A percentile compares a stretch with the other conserved stretches of the same genome.
These are phyloP conservation scores for Suhomyces chickasaworum DNA, from an alignment of 1,139 yeast genomes.

Conservation along the genomic window DNA sequence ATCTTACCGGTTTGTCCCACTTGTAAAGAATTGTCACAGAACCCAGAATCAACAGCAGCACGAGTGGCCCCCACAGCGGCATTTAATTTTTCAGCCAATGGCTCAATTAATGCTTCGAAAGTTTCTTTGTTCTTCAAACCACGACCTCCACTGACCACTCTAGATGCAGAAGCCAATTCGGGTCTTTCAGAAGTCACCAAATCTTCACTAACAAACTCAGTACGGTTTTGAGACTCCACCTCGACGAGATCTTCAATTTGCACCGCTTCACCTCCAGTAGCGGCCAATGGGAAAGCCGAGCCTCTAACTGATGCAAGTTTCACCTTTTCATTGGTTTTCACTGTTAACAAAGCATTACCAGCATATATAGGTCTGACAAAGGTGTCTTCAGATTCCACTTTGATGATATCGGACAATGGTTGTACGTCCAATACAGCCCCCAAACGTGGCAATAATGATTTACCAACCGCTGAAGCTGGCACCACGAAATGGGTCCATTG, in stretches of 20 bases:
- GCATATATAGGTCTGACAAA: slow-evolving; percentile 95
- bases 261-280: slow-evolving; percentile 34
- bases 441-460: slow-evolving; percentile 81
- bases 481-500: slow-evolving; percentile 70
- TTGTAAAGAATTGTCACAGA: slow-evolving; percentile 95
- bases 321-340: slow-evolving; percentile 65
- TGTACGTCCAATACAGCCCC: slow-evolving; percentile 86
- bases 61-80: slow-evolving; percentile 98
- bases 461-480: slow-evolving; percentile 85
- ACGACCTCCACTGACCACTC: slow-evolving; percentile 90
- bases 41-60: slow-evolving; percentile 97
- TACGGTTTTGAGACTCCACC: slow-evolving; percentile 35
- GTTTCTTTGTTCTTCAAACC: slow-evolving; percentile 90
- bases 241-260: slow-evolving; percentile 51
- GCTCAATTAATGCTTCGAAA: slow-evolving; percentile 74
- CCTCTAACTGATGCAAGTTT: slow-evolving; percentile 78
- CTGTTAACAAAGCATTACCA: slow-evolving; percentile 89
- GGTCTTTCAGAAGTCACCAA: slow-evolving; percentile 83
- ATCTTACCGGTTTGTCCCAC: slow-evolving; percentile 98
- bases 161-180: slow-evolving; percentile 79
- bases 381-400: slow-evolving; percentile 65
- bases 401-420: slow-evolving; percentile 80
- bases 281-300: slow-evolving; percentile 75
- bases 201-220: slow-evolving; percentile 71
- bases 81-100: slow-evolving; percentile 79